A percentile compares a stretch with the other conserved stretches of the same genome.
Conservation (phyloP, 2,329 filamentous ascomycete genomes). For the Botryotinia calthae region DNA sequence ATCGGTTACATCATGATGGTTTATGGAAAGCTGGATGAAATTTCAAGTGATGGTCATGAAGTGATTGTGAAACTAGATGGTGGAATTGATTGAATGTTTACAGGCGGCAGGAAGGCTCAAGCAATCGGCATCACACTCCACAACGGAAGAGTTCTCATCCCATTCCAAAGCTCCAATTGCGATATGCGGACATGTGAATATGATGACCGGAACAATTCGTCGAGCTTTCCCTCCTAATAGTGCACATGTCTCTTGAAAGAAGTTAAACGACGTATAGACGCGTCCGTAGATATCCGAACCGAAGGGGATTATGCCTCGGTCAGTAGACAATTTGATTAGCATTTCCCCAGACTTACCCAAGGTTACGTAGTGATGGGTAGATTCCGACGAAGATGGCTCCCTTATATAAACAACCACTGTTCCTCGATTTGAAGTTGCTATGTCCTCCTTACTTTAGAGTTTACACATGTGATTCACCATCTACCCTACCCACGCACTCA, state of each 20-base stretch:
- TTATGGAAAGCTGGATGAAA: background rate
- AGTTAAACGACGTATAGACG: background rate
- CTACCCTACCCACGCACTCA: background rate
- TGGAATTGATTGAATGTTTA: background rate
- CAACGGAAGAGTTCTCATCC: background rate
- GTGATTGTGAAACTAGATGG: background rate
- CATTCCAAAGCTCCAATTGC: background rate
- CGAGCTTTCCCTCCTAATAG: background rate
- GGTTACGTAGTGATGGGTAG: background rate
- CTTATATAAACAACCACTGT: background rate
- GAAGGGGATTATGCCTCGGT: background rate
- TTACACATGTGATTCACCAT: background rate
- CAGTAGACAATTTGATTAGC: background rate
- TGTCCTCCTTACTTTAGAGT: background rate
- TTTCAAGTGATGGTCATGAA: background rate
- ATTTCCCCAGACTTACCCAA: constrained; percentile 6
- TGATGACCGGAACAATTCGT: background rate
- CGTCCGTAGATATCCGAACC: constrained; percentile 4
- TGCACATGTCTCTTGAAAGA: background rate
- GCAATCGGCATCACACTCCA: background rate
- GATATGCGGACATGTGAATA: background rate
- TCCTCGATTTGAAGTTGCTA: background rate
- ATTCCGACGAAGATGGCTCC: background rate
- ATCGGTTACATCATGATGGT: constrained; percentile 8
- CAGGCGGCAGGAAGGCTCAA: background rate